Base-by-base conservation (phyloP, 495 filamentous ascomycete genomes). In the Jackrogersella multiformis region DNA sequence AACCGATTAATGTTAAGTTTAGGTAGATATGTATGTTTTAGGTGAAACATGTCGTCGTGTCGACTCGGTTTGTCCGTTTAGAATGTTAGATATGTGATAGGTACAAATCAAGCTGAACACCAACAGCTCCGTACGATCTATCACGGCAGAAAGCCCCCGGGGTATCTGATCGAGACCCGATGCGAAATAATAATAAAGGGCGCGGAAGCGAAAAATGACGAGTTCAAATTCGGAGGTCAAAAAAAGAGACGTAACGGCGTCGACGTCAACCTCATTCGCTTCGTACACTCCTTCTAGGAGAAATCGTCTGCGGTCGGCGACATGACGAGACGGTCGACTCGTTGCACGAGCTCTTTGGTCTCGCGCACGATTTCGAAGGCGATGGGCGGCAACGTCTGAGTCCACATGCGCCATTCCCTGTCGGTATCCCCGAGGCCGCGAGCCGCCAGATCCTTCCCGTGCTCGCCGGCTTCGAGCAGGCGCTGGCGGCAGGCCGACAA, bases 281-380 rank as follows among this genome's bases (percentile, higher is more conserved):
- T 71, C 10, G 54, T 24, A 16, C 24, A 44, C 44, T 44, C 67
- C 42, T 69, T 69, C 64, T 73, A 75, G 18, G 73, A 75, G 56
- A 83, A 83, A 46, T 83, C 81, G 23, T 82, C 80, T 24, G 71
- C 79, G 18, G 67, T 76, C 24, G 76, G 72, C 16, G 69, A 74
- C 57, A 77, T 69, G 38, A 73, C 72, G 28, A 82, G 51, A 55
- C 72, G 73, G 52, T 83, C 79, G 7, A 82, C 76, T 5, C 73
- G 74, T 48, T 80, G 74, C 8, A 85, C 87, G 51, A 93, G 79
- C 72, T 92, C 90, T 72, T 93, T 96, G 59, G 90, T 93, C 76
- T 91, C 89, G 38, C 90, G 82, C 1, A 91, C 93, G 71, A 95
- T 89, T 79, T 93, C 91, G 76, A 96, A 96, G 15, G 92, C 92